Evolutionary conservation across 208 protist genomes (phyloP), one percentile per base, ranked within the genome.

Genomic region (Leishmania tropica): DNA sequence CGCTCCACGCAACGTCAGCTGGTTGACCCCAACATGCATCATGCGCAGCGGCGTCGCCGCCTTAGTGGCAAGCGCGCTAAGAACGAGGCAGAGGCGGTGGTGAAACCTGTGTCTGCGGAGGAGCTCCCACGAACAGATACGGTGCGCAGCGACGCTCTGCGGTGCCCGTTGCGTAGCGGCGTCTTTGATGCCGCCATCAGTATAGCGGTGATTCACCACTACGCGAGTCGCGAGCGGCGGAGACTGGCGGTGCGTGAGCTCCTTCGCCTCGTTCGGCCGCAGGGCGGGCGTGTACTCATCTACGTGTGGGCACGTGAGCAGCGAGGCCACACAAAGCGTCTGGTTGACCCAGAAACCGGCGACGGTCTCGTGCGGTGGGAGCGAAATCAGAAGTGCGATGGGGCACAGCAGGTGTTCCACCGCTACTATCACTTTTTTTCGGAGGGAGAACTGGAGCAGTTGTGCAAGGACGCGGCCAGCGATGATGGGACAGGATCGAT

Each of bases 181-280:
- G 15, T 91, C 31, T 94, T 95, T 67, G 95, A 98, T 74, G 92
- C 86, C 17, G 93, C 88, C 24, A 93, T 98, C 79, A 94, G 91
- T 80, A 96, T 98, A 73, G 96, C 96, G 4, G 95, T 98, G 17
- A 81, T 98, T 31, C 96, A 98, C 74, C 96, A 98, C 86, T 91
- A 98, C 78, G 84, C 88, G 5, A 97, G 91, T 17, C 75, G 77
- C 3, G 85, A 76, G 37, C 86, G 95, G 47, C 87, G 96, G 8
- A 51, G 84, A 37, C 79, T 60, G 51, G 89, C 93, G 0, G 47
- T 97, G 47, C 62, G 82, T 15, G 94, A 97, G 83, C 89, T 98
- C 35, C 81, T 97, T 35, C 87, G 96, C 10, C 85, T 98, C n/a
- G 82, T 94, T 6, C 83, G 88, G 2, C 88, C 87, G 10, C 83